These are phyloP conservation scores for Dianthus caryophyllus DNA, from an alignment of 148 eudicot genomes.

Conservation along the genomic window DNA sequence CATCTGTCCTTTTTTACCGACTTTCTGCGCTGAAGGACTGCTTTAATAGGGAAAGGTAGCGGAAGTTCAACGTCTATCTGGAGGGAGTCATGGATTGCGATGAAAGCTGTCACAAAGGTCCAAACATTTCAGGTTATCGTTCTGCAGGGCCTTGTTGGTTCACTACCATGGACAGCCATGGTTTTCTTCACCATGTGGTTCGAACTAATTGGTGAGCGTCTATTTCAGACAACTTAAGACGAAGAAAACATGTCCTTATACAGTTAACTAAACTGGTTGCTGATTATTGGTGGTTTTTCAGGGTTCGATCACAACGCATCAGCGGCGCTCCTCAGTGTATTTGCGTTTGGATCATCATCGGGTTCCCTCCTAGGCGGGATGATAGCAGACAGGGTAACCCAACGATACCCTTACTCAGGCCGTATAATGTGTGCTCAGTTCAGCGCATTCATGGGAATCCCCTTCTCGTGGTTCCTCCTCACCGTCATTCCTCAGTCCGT, in stretches of 20 bases:
- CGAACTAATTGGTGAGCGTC: conserved; percentile 69
- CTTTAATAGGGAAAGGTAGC: conserved; percentile 34
- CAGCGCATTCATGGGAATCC: conserved; percentile 91
- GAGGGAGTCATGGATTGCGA: conserved; percentile 76
- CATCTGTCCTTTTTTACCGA: background rate
- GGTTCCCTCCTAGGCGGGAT: conserved; percentile 84
- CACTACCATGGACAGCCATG: conserved; percentile 96
- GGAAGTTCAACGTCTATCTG: conserved; percentile 48
- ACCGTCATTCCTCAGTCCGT: conserved; percentile 58
- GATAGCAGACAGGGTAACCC: conserved; percentile 65
- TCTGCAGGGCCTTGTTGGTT: conserved; percentile 89
- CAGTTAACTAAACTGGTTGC: background rate
- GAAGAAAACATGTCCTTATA: too few relatives aligned
- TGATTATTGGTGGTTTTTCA: conserved; percentile 21
- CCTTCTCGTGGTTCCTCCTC: conserved; percentile 77
- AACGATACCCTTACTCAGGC: conserved; percentile 57
- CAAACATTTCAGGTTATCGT: conserved; percentile 88
- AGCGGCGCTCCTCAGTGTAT: conserved; percentile 71
- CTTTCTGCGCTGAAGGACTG: conserved; percentile 39
- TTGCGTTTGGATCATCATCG: conserved; percentile 64
- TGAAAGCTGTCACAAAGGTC: conserved; percentile 64
- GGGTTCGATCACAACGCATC: conserved; percentile 79
- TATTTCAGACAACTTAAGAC: too few relatives aligned
- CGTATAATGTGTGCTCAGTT: conserved; percentile 92
- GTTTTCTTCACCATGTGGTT: conserved; percentile 95